These are phyloP conservation scores for carrot (Daucus carota) DNA, from an alignment of 129 eudicot genomes.

Conservation along the genomic window DH1_v3.0 NC_030384.2:32597001-32597500, in stretches of 20 bases:
- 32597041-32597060: not conserved
- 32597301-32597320: not conserved
- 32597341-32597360: not conserved
- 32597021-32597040: constrained; percentile 51
- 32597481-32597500: constrained; percentile 83
- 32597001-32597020: constrained; percentile 77
- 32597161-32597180: constrained; percentile 62
- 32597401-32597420: constrained; percentile 62
- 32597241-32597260: constrained; percentile 62
- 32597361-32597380: not conserved
- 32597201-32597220: constrained; percentile 39
- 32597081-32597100: not conserved
- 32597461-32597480: constrained; percentile 48
- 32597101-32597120: not conserved
- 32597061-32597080: not conserved
- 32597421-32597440: no score
- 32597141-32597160: constrained; percentile 44
- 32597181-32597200: constrained; percentile 42
- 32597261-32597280: constrained; percentile 64
- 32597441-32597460: constrained; percentile 31
- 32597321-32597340: not conserved
- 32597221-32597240: constrained; percentile 39
- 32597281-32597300: constrained; percentile 60
- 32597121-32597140: not conserved
- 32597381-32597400: not conserved